Conservation (phyloP, 176 grass and related monocot genomes). For the Pontederia paniculata region DNA sequence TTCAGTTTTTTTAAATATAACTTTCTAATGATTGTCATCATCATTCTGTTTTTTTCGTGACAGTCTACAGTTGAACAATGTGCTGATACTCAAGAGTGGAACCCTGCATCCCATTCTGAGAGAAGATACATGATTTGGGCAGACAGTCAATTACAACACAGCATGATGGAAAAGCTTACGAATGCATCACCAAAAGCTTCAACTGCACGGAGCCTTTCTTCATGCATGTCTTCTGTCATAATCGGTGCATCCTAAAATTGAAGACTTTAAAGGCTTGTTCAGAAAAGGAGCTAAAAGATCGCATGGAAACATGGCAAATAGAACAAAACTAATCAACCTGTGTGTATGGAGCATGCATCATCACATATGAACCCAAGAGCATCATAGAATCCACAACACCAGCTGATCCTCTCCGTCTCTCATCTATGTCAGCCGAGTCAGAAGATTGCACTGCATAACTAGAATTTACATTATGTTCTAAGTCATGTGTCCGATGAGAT, state of each 20-base stretch:
- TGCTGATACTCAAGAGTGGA: too few relatives aligned
- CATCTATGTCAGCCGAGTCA: background rate
- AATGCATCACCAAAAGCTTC: slow-evolving; percentile 68
- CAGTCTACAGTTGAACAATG: too few relatives aligned
- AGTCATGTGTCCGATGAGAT: slow-evolving; percentile 2
- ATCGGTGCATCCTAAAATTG: slow-evolving; percentile 72
- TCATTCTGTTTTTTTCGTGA: too few relatives aligned
- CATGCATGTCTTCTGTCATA: slow-evolving; percentile 99
- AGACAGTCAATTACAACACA: background rate
- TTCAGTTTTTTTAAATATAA: too few relatives aligned
- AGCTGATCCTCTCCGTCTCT: slow-evolving; percentile 50
- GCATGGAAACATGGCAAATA: slow-evolving; percentile 10
- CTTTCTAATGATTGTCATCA: too few relatives aligned
- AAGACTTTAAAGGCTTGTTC: slow-evolving; percentile 26
- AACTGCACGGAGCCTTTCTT: slow-evolving; percentile 87
- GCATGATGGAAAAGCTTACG: slow-evolving; percentile 34
- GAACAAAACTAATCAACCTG: slow-evolving; percentile 51
- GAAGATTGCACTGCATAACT: slow-evolving; percentile 21
- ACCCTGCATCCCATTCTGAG: background rate
- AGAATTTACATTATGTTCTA: background rate
- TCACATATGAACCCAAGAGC: slow-evolving; percentile 68
- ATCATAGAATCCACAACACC: slow-evolving; percentile 67
- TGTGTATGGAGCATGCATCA: slow-evolving; percentile 95
- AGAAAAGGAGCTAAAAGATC: slow-evolving; percentile 5
- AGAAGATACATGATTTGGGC: background rate